Conservation (phyloP, 2,329 filamentous ascomycete species). For the Plenodomus tracheiphilus region DNA sequence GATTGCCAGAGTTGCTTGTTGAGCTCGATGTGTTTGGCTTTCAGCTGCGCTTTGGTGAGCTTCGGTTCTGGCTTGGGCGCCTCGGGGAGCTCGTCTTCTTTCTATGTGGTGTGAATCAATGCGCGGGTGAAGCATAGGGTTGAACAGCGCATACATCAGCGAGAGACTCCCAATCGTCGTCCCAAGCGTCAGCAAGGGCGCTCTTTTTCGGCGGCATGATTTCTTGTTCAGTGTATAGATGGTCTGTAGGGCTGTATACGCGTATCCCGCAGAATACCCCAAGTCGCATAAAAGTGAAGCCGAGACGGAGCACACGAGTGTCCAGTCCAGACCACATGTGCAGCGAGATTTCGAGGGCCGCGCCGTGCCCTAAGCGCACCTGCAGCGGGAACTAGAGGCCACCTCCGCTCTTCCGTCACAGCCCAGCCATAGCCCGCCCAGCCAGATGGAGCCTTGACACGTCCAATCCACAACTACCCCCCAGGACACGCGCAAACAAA, state of each 20-base stretch:
- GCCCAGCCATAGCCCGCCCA: constrained; percentile 4
- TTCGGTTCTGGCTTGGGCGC: constrained; percentile 49
- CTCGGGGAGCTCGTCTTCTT: constrained; percentile 44
- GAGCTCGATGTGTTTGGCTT: constrained; percentile 78
- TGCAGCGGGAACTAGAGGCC: constrained; percentile 14
- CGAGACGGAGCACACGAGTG: neutral
- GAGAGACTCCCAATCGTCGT: constrained; percentile 83
- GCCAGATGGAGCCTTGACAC: constrained; percentile 10
- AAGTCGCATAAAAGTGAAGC: neutral
- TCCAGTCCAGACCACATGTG: neutral
- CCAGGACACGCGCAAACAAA: no score
- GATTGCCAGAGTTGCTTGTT: constrained; percentile 89
- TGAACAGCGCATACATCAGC: constrained; percentile 68
- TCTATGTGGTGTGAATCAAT: constrained; percentile 32
- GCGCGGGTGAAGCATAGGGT: constrained; percentile 4
- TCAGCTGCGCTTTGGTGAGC: constrained; percentile 73
- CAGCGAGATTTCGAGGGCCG: constrained; percentile 10
- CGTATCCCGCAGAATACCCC: neutral
- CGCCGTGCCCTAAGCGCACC: no score
- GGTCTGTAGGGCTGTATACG: constrained; percentile 36
- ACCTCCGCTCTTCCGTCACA: neutral
- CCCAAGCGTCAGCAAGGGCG: constrained; percentile 69
- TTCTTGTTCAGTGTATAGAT: neutral
- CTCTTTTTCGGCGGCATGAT: constrained; percentile 44
- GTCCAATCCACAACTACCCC: neutral